A percentile compares a stretch with the other conserved stretches of the same genome.
Conservation (phyloP, 2,329 filamentous ascomycete species). For the Aspergillus sp. region DNA sequence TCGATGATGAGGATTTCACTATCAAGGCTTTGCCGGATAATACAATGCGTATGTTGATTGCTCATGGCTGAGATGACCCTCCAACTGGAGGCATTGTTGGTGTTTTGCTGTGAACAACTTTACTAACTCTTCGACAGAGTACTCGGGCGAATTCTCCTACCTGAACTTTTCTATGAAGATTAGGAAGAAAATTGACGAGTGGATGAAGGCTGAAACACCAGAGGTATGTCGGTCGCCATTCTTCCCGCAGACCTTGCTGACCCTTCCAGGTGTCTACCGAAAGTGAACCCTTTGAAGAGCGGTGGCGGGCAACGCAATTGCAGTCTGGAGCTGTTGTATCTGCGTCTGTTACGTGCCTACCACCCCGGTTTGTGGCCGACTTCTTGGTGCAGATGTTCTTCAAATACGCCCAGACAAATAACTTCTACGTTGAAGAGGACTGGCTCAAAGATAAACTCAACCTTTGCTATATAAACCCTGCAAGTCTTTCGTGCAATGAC, state of each 20-base stretch:
- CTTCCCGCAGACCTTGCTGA: conserved; percentile 7
- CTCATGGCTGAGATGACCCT: not conserved
- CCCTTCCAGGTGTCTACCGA: conserved; percentile 33
- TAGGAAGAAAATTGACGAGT: conserved; percentile 43
- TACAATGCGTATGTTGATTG: conserved; percentile 34
- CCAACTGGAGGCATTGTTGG: not conserved
- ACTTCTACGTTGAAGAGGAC: conserved; percentile 44
- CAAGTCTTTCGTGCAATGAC: conserved; percentile 37
- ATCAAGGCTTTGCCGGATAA: conserved; percentile 42
- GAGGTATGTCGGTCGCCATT: conserved; percentile 26
- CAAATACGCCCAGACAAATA: conserved; percentile 45
- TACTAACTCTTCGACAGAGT: conserved; percentile 30
- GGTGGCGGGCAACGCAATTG: conserved; percentile 44
- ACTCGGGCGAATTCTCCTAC: conserved; percentile 48
- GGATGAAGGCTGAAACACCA: conserved; percentile 39
- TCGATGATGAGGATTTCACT: conserved; percentile 43
- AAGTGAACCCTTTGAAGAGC: conserved; percentile 41
- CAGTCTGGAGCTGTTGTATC: conserved; percentile 40
- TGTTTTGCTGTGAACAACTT: not conserved
- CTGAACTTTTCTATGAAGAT: conserved; percentile 47
- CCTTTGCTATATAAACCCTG: conserved; percentile 38
- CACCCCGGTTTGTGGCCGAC: conserved; percentile 45
- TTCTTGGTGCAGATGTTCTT: conserved; percentile 46
- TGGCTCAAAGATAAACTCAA: conserved; percentile 43
- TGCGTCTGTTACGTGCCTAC: conserved; percentile 40